phyloP scores from a whole-genome alignment of 139 green algal genomes.

The Pycnococcus provasolii region DNA sequence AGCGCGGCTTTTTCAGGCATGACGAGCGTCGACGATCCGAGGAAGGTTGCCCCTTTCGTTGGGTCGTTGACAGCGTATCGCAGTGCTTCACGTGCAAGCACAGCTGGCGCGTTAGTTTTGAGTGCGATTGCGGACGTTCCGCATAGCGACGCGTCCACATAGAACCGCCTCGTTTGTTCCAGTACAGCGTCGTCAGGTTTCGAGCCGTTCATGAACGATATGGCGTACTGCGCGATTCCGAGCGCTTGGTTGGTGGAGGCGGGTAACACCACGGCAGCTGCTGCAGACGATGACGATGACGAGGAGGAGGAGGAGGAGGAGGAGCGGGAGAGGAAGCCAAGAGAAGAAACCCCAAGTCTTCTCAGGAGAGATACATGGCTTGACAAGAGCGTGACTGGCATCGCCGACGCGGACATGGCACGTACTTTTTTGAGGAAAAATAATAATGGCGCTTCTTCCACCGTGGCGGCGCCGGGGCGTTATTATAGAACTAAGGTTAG shows the following conservation, averaged over 20 bases:
- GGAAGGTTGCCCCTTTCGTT: background rate
- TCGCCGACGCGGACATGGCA: no score
- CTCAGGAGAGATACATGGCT: no score
- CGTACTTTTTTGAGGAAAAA: no score
- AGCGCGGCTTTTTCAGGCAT: background rate
- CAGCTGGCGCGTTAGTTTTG: constrained; percentile 7
- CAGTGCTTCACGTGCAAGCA: background rate
- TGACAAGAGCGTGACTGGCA: no score
- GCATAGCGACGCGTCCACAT: constrained; percentile 6
- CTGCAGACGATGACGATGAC: no score
- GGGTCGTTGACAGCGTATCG: background rate
- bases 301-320: no score
- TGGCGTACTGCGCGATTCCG: constrained; percentile 14
- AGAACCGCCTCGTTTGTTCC: constrained; percentile 2
- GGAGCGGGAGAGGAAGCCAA: no score
- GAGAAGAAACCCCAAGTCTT: no score
- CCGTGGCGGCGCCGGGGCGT: no score
- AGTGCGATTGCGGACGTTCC: constrained; percentile 7
- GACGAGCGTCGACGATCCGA: background rate
- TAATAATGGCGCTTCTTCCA: no score
- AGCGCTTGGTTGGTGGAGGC: constrained; percentile 5
- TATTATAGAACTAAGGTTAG: no score
- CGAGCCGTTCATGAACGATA: background rate
- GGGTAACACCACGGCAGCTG: no score
- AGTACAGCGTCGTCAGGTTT: background rate